These are phyloP conservation scores for Lablab purpureus DNA, from an alignment of 306 rosid genomes.

Conservation along the genomic window DNA sequence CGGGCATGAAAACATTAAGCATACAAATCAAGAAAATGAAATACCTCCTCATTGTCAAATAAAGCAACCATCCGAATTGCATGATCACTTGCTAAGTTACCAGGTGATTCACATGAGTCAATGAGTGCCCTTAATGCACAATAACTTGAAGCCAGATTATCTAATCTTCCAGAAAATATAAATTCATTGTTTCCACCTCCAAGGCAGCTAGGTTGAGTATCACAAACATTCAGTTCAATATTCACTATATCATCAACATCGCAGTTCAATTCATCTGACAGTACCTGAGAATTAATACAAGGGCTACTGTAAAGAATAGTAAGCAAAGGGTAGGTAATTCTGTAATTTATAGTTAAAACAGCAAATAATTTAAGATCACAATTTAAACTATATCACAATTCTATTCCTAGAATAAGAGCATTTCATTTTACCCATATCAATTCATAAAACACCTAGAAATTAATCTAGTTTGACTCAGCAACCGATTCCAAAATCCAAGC, in stretches of 20 bases:
- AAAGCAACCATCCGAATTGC: slow-evolving; percentile 95
- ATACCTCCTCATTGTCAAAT: slow-evolving; percentile 99
- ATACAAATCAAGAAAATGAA: slow-evolving; percentile 33
- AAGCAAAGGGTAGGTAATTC: slow-evolving; percentile 34
- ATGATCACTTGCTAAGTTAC: slow-evolving; percentile 69
- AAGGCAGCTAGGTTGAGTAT: slow-evolving; percentile 97
- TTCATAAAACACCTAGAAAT: slow-evolving; percentile 32
- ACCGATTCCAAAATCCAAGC: slow-evolving; percentile 5
- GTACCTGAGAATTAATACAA: slow-evolving; percentile 59
- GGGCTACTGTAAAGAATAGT: slow-evolving; percentile 26
- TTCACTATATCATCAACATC: slow-evolving; percentile 74
- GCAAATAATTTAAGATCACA: slow-evolving; percentile 11
- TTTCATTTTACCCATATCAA: slow-evolving; percentile 13
- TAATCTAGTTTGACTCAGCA: slow-evolving; percentile 27
- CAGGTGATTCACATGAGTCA: slow-evolving; percentile 74
- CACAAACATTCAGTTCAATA: slow-evolving; percentile 89
- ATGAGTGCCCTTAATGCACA: slow-evolving; percentile 91
- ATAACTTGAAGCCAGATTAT: slow-evolving; percentile 95
- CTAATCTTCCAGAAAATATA: slow-evolving; percentile 97
- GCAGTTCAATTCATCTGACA: slow-evolving; percentile 85
- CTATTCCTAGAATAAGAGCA: slow-evolving; percentile 14
- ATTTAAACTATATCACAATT: slow-evolving; percentile 18
- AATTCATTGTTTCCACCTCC: slow-evolving; percentile 96
- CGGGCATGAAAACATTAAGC: too few species aligned
- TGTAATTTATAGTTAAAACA: background rate